Base-by-base conservation (phyloP, 2,329 filamentous ascomycete species). In the Penicillium sp. region DNA sequence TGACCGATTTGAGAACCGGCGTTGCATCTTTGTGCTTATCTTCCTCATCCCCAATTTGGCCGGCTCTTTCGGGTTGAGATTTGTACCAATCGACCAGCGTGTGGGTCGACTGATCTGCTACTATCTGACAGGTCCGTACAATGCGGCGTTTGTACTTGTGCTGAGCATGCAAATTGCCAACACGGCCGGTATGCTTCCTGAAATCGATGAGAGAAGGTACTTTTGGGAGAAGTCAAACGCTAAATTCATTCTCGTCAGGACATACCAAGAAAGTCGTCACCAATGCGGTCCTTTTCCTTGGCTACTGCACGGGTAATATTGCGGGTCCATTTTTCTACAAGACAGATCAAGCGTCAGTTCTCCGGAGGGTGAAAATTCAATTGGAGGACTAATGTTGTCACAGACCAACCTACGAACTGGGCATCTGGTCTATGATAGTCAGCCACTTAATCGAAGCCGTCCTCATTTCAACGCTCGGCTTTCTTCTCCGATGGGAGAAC, bases 221-320 rank as follows among this genome's bases (percentile, higher is more conserved):
- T n/a, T n/a, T n/a, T n/a, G n/a, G n/a, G n/a, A n/a, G n/a, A n/a
- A n/a, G n/a, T n/a, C n/a, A n/a, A n/a, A n/a, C n/a, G n/a, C n/a
- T n/a, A n/a, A n/a, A n/a, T n/a, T n/a, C n/a, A n/a, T n/a, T n/a
- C n/a, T 22, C 18, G 5, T 5, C 51, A 42, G 76, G 76, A 0
- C 75, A 79, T 44, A 78, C 76, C 1, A 80, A 80, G 54, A 79
- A 82, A 53, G 76, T 80, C 30, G 73, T 80, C 16, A 77, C 76
- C n/a, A 79, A 77, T 14, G 76, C 74, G 1, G 71, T 77, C 39
- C 66, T 79, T 2, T 80, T 77, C 61, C 64, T 80, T 7, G 76
- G 75, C 0, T 75, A 75, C 39, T 79, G 76, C 49, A 68, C 73
- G 1, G 77, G 77, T 4, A 80, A 81, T 50, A 77, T 81, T 28